Conservation (phyloP, 352 stramenopile species). For the Blastocystis sp. region DNA sequence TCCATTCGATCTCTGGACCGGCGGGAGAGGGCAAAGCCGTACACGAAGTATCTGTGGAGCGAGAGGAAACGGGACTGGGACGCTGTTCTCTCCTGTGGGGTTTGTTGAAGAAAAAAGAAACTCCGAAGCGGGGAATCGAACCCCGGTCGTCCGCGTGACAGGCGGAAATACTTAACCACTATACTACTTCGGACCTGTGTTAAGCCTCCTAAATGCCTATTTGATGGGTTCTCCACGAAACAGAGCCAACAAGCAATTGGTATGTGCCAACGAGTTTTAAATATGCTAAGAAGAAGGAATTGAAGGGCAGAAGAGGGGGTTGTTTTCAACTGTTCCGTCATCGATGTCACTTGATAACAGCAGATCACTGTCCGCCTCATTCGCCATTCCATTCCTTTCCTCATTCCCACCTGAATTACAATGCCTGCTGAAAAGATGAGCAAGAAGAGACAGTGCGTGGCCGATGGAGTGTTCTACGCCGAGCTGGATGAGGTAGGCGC, state of each 20-base stretch:
- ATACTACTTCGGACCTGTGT: conserved; percentile 45
- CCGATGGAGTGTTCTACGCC: too few relatives aligned
- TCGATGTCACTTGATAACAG: not conserved
- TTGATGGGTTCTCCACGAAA: not conserved
- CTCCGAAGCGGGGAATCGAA: conserved; percentile 67
- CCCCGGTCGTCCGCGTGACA: conserved; percentile 63
- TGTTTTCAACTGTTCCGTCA: not conserved
- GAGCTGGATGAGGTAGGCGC: conserved; percentile 91
- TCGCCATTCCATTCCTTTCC: not conserved
- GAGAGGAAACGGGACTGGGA: conserved; percentile 71
- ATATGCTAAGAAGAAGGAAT: not conserved
- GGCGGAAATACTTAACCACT: conserved; percentile 69
- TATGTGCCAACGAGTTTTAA: not conserved
- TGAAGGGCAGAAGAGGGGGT: not conserved
- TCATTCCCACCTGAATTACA: not conserved
- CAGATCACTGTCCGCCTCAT: not conserved
- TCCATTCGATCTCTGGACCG: conserved; percentile 69
- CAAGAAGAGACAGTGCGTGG: conserved; percentile 98
- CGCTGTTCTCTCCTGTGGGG: conserved; percentile 59
- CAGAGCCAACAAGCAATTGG: not conserved
- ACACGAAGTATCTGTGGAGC: conserved; percentile 72
- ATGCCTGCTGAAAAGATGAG: conserved; percentile 79
- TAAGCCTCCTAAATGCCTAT: not conserved
- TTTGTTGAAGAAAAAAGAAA: conserved; percentile 30
- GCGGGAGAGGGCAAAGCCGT: conserved; percentile 51